Percentiles rank a stretch among this genome's conserved stretches.
Conservation (phyloP, 1,284 basidiomycete genomes). For the Mycena sp. region DNA sequence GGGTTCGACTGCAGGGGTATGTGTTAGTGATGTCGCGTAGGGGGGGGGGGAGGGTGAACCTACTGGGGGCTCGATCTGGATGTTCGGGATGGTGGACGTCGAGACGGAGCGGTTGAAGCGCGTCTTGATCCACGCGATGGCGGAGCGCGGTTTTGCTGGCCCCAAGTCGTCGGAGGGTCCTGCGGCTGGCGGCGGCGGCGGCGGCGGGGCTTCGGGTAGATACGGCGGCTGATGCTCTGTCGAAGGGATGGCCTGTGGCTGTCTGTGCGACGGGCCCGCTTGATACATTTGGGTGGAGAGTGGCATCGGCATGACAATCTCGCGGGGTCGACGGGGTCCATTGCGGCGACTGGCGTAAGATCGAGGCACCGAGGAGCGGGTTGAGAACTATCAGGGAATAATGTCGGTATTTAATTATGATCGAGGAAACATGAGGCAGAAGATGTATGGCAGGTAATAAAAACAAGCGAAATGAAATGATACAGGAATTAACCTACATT, state of each 20-base stretch:
- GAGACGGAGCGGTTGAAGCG: conserved; percentile 24
- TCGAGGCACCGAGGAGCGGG: conserved; percentile 11
- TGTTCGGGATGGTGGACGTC: conserved; percentile 21
- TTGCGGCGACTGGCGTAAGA: conserved; percentile 16
- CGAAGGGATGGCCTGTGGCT: conserved; percentile 22
- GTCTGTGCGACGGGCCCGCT: conserved; percentile 5
- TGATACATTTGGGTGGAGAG: conserved; percentile 28
- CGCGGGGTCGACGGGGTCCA: conserved; percentile 32
- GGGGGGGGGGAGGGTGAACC: background rate
- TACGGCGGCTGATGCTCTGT: conserved; percentile 22
- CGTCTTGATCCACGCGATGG: conserved; percentile 22
- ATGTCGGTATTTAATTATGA: background rate
- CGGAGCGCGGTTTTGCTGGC: conserved; percentile 17
- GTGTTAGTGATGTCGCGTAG: background rate
- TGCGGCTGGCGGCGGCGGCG: background rate
- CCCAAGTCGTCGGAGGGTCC: background rate
- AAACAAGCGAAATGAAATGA: background rate
- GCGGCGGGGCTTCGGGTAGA: background rate
- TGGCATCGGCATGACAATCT: conserved; percentile 40
- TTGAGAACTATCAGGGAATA: conserved; percentile 18
- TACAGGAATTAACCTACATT: conserved; percentile 10
- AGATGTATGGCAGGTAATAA: background rate
- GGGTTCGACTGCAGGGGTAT: conserved; percentile 17
- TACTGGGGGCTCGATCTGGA: conserved; percentile 30
- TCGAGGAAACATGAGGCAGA: background rate